Evolutionary conservation across 2,329 filamentous ascomycete species (phyloP), one percentile per base, ranked within the genome.

Genomic region (Xylariales sp.): DNA sequence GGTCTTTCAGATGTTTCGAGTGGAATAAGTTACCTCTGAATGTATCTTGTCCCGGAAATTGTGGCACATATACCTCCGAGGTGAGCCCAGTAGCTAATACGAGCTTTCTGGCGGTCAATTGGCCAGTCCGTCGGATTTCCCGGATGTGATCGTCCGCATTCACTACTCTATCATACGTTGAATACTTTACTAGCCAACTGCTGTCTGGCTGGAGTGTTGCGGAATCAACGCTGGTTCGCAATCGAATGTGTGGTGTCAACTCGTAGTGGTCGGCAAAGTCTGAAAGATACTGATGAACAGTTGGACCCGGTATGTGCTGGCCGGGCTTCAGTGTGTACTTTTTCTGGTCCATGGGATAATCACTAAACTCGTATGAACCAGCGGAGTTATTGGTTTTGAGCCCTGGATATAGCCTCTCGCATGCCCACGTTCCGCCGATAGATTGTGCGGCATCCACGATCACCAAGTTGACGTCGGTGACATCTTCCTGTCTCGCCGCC

Each of bases 351-450:
- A 84, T 80, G 4, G 79, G 77, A 43, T 80, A 82, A 47, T 84
- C 81, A 5, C 71, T 72, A 47, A 71, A 83, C 52, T 84, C 80
- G 50, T 80, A 82, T 1, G 73, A 74, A 15, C 80, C 80, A 6
- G 74, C 56, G 55, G 82, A 66, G 49, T 84, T 84, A 59, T 85
- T 85, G 3, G 77, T 74, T 44, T 76, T 78, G 32, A 85, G 66
- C 2, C 75, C 76, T 0, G 74, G 71, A 55, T 84, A 78, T 1
- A 83, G 60, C 1, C 79, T 69, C 19, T 78, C 61, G 39, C 71
- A 61, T 4, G 74, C 70, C 81, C 80, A 84, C 8, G 75, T 74
- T 4, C 81, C 81, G 1, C 81, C 81, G 28, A 76, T 57, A 2
- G 72, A 69, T 15, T 61, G 54, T 5, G 63, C 65, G 1, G 64